Conservation (phyloP, 805 yeast species). For the Kodamaea sagamina region DNA sequence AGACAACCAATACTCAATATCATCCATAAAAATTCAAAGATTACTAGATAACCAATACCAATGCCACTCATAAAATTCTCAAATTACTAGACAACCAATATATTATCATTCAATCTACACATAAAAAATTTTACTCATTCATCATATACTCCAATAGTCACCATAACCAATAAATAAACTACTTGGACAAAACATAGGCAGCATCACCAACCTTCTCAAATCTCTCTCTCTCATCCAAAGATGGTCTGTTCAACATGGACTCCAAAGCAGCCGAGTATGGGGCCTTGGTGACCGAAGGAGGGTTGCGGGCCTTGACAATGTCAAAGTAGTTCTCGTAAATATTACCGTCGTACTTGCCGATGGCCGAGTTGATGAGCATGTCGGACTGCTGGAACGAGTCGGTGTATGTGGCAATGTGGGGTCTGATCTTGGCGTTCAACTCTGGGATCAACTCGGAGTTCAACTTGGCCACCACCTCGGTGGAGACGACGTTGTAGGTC, state of each 20-base stretch:
- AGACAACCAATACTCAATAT: no score
- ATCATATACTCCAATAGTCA: not conserved
- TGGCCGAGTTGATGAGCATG: conserved; percentile 75
- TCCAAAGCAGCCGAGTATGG: conserved; percentile 50
- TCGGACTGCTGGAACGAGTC: conserved; percentile 85
- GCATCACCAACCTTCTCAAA: conserved; percentile 33
- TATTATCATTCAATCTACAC: no score
- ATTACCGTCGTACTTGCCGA: conserved; percentile 81
- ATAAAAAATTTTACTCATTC: not conserved
- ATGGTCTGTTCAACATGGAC: conserved; percentile 35
- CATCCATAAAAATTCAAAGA: no score
- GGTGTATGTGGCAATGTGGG: conserved; percentile 73
- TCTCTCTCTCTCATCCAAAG: conserved; percentile 37
- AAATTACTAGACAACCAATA: no score
- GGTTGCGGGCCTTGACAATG: conserved; percentile 50
- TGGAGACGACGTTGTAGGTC: conserved; percentile 57
- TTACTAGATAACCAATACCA: no score
- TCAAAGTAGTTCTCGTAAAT: conserved; percentile 76
- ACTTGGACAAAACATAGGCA: conserved; percentile 24
- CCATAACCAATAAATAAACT: conserved; percentile 7
- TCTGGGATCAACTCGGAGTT: conserved; percentile 46
- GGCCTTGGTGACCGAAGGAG: conserved; percentile 57
- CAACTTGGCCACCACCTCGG: conserved; percentile 48
- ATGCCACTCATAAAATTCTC: no score
- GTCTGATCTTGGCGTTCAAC: conserved; percentile 42